Evolutionary conservation across 345 rosid species (phyloP), one percentile per base, ranked within the genome.

Genomic region (Nephelium lappaceum): DNA sequence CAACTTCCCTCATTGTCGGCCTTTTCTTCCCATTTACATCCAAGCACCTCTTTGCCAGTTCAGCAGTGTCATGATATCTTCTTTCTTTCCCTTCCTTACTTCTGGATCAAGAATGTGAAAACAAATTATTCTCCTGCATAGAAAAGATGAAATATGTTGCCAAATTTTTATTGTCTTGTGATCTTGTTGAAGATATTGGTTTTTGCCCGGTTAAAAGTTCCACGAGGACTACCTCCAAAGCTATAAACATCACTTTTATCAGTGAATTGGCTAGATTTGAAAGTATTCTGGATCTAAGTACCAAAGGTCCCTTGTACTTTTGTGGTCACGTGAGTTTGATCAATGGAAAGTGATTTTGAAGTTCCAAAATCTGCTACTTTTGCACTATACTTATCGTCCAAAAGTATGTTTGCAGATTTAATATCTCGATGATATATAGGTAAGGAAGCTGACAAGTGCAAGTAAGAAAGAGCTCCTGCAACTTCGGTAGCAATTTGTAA

Each of bases 291-390:
- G 75, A 36, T 72, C 75, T 8, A 55, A 55, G 10, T 72, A 55
- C 65, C 75, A 72, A 72, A 72, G 0, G 65, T 72, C 11, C 75
- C 65, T 36, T 27, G 16, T 11, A 72, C 65, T 72, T 72, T 55
- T 5, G 75, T 36, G 18, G 45, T 72, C 11, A 72, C 16, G 19
- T 72, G 75, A 55, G 75, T 72, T 72, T 72, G 65, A 36, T 55
- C 78, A 1, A 47, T 10, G 16, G 78, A 9, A 16, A 43, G 18
- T 49, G 78, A 75, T 45, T 23, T 41, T 38, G 70, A 45, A 45
- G 70, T 75, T 10, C 70, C 78, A 24, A 75, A 75, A 45, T 74
- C 62, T 45, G 78, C 67, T 64, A 75, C 15, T 75, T 75, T 63
- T 7, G 61, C 78, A 45, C 61, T 45, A 15, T 71, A 72, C 42